Percentiles rank a stretch among this genome's conserved stretches.
Conservation (phyloP, 768 basidiomycete species). For the Leccinum uliginosum region DNA sequence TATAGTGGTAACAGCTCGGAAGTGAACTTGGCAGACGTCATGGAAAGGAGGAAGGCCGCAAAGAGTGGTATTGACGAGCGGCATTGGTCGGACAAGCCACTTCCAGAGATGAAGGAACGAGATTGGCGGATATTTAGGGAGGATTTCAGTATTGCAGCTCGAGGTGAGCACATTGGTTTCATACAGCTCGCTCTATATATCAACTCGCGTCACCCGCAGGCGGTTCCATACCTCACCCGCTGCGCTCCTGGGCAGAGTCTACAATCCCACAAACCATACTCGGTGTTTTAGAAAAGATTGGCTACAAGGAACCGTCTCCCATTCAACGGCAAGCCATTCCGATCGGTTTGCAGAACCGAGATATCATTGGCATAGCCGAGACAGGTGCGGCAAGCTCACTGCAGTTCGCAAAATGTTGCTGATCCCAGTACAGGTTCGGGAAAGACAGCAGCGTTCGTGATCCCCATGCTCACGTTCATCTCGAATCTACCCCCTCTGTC, state of each 20-base stretch:
- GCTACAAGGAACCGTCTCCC: constrained; percentile 95
- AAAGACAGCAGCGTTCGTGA: constrained; percentile 98
- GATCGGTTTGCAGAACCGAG: constrained; percentile 94
- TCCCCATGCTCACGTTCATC: constrained; percentile 97
- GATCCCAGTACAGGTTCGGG: constrained; percentile 69
- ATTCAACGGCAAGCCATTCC: constrained; percentile 99
- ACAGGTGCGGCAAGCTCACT: constrained; percentile 57
- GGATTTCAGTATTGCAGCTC: constrained; percentile 93
- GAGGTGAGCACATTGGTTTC: constrained; percentile 52
- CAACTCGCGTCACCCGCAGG: constrained; percentile 40
- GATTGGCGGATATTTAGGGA: constrained; percentile 99
- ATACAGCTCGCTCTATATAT: not conserved
- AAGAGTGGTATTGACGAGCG: constrained; percentile 86
- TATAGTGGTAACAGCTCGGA: constrained; percentile 37
- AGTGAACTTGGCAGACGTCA: constrained; percentile 65
- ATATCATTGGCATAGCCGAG: constrained; percentile 98
- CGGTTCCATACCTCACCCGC: constrained; percentile 88
- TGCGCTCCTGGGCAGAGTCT: constrained; percentile 91
- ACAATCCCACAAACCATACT: constrained; percentile 74
- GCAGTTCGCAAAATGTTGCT: not conserved
- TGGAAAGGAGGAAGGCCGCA: constrained; percentile 78
- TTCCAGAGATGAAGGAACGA: constrained; percentile 90
- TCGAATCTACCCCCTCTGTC: constrained; percentile 77
- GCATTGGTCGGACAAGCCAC: constrained; percentile 95
- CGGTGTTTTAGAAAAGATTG: constrained; percentile 83